Evolutionary conservation across 1,284 basidiomycete genomes (phyloP).

Genomic region (Vanrija humicola): DNA sequence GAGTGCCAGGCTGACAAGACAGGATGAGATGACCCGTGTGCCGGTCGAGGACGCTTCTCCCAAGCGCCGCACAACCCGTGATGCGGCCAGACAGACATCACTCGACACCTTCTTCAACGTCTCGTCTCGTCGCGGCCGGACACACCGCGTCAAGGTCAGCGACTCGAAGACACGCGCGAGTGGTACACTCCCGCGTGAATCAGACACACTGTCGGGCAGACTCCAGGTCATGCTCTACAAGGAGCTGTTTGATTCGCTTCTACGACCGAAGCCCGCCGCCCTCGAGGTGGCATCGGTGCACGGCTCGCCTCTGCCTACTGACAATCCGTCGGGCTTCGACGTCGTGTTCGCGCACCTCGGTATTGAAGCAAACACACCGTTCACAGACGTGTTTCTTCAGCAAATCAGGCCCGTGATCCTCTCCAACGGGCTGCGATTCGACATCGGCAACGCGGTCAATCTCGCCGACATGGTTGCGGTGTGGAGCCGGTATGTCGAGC

Average conservation of each 20-base stretch:
- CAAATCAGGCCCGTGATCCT: slow-evolving; percentile 53
- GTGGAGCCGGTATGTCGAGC: slow-evolving; percentile 39
- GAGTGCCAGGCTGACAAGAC: slow-evolving; percentile 1
- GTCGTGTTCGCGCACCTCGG: slow-evolving; percentile 54
- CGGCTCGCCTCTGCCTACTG: neutral
- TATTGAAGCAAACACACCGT: slow-evolving; percentile 52
- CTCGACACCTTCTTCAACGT: slow-evolving; percentile 17
- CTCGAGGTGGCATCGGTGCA: slow-evolving; percentile 1
- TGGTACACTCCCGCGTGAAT: slow-evolving; percentile 57
- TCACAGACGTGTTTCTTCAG: slow-evolving; percentile 59
- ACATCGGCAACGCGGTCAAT: slow-evolving; percentile 23
- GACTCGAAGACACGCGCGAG: slow-evolving; percentile 72
- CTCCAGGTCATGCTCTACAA: slow-evolving; percentile 81
- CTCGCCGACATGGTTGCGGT: slow-evolving; percentile 34
- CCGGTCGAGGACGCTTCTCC: slow-evolving; percentile 21
- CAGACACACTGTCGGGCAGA: slow-evolving; percentile 62
- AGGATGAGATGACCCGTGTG: slow-evolving; percentile 57
- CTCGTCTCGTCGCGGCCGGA: slow-evolving; percentile 11
- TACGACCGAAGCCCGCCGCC: slow-evolving; percentile 4
- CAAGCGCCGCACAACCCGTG: slow-evolving; percentile 24
- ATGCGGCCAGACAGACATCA: slow-evolving; percentile 6
- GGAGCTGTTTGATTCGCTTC: slow-evolving; percentile 58
- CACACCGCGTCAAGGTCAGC: slow-evolving; percentile 55
- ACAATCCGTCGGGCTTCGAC: neutral
- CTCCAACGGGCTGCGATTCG: slow-evolving; percentile 37